Base-by-base conservation (phyloP, 176 grass and related monocot genomes). In the Saccharum officinarum region DNA sequence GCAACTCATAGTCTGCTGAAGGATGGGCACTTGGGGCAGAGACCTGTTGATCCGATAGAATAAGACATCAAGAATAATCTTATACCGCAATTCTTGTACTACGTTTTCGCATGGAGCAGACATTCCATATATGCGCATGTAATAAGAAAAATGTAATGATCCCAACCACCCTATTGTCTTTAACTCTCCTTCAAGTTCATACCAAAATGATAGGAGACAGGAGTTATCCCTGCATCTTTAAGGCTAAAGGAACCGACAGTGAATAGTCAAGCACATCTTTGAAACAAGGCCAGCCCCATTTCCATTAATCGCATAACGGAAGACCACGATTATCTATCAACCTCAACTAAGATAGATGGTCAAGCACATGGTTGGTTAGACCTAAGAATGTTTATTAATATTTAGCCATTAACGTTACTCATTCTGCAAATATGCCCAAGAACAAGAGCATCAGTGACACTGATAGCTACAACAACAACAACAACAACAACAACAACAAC, bases 141-240 rank as follows among this genome's bases (percentile, higher is more conserved):
- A 75, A 75, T 52, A 67, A 67, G n/a, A 62, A 16, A 81, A 79
- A 81, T 57, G 34, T 28, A 82, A 66, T n/a, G 40, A 47, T 59
- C 73, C 46, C 6, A 82, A 65, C 16, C 47, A 52, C n/a, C 73
- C 67, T 60, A 18, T 76, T 82, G 79, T 18, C 18, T 76, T 82
- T 82, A 82, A 55, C 37, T 67, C 34, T 39, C 45, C 71, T 76
- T 87, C 49, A 82, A 60, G 38, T 76, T 66, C 62, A 38, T 82
- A 87, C 47, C 47, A 87, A 87, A 68, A 82, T 76, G 47, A 87
- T 59, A 82, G 30, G 44, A 76, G 79, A 82, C 79, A 70, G 49
- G 79, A 87, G 71, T 87, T 76, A 76, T 69, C 71, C 77, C 78
- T 68, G 63, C 4, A 38, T 69, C 62, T 87, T 82, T 87, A 20